A percentile compares a stretch with the other conserved stretches of the same genome.
phyloP scores from a whole-genome alignment of 352 stramenopile species.

The Phytophthora hybrid region DNA sequence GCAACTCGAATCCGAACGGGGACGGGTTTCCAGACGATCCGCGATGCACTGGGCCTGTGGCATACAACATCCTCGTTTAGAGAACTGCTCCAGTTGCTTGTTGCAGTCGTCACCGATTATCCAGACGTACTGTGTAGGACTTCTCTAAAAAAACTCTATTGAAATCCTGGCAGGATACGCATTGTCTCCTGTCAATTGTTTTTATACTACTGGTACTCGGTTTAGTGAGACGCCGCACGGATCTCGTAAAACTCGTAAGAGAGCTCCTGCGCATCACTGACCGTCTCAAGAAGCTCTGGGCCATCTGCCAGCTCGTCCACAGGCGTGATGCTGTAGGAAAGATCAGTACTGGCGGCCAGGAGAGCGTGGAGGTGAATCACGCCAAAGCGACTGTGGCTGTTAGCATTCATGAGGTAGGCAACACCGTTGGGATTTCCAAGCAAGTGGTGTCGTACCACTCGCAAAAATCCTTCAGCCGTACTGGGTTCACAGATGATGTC shows the following conservation, averaged over 20 bases:
- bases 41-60: constrained; percentile 67
- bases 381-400: constrained; percentile 88
- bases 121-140: not conserved
- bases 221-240: constrained; percentile 37
- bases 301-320: constrained; percentile 70
- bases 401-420: constrained; percentile 89
- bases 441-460: constrained; percentile 74
- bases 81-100: not conserved
- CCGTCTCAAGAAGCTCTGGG: constrained; percentile 72
- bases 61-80: constrained; percentile 73
- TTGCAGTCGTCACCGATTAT: too few relatives aligned
- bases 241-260: constrained; percentile 91
- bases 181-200: not conserved
- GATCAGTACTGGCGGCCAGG: constrained; percentile 59
- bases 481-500: constrained; percentile 91
- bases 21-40: constrained; percentile 75
- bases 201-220: constrained; percentile 23
- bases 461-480: constrained; percentile 88
- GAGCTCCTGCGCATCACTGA: constrained; percentile 79
- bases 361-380: constrained; percentile 77
- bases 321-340: constrained; percentile 78
- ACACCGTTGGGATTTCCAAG: constrained; percentile 49
- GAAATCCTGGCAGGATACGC: not conserved
- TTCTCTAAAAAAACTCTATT: constrained; percentile 6
- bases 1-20: constrained; percentile 80